phyloP scores from a whole-genome alignment of 2,329 filamentous ascomycete species.

The Metarhizium guizhouense region DNA sequence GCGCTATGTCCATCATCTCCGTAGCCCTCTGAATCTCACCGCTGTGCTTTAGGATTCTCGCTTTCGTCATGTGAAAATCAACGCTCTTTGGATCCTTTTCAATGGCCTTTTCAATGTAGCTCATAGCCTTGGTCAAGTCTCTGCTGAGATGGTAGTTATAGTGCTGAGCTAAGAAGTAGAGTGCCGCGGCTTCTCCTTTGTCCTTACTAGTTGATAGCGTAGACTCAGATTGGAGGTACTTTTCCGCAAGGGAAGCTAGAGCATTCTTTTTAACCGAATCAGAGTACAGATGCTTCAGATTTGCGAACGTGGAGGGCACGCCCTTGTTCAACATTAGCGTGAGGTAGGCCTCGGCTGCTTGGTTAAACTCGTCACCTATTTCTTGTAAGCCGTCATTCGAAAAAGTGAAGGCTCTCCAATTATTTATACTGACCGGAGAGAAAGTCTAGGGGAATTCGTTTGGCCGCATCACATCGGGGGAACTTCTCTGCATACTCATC shows the following conservation, averaged over 20 bases:
- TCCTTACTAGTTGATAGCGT: slow-evolving; percentile 36
- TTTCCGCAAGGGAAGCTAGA: slow-evolving; percentile 66
- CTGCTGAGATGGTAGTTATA: slow-evolving; percentile 90
- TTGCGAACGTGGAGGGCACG: slow-evolving; percentile 92
- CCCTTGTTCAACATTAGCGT: slow-evolving; percentile 82
- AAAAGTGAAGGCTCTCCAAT: not conserved
- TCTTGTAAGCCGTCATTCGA: not conserved
- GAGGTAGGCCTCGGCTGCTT: slow-evolving; percentile 71
- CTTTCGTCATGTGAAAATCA: slow-evolving; percentile 92
- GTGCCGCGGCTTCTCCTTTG: slow-evolving; percentile 67
- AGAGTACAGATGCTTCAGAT: slow-evolving; percentile 86
- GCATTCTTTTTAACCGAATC: slow-evolving; percentile 69
- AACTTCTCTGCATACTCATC: slow-evolving; percentile 71
- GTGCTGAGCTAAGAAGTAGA: slow-evolving; percentile 94
- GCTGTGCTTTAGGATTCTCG: slow-evolving; percentile 85
- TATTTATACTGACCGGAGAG: slow-evolving; percentile 49
- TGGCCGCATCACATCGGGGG: slow-evolving; percentile 75
- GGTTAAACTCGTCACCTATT: slow-evolving; percentile 66
- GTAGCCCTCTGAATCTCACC: slow-evolving; percentile 74
- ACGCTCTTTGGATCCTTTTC: slow-evolving; percentile 71
- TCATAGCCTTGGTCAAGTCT: slow-evolving; percentile 70
- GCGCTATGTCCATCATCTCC: slow-evolving; percentile 79
- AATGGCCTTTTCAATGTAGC: slow-evolving; percentile 77
- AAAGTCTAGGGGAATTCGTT: slow-evolving; percentile 83
- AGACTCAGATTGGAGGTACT: slow-evolving; percentile 58